Conservation (phyloP, 208 protist genomes). For the Endotrypanum monterogeii region DNA sequence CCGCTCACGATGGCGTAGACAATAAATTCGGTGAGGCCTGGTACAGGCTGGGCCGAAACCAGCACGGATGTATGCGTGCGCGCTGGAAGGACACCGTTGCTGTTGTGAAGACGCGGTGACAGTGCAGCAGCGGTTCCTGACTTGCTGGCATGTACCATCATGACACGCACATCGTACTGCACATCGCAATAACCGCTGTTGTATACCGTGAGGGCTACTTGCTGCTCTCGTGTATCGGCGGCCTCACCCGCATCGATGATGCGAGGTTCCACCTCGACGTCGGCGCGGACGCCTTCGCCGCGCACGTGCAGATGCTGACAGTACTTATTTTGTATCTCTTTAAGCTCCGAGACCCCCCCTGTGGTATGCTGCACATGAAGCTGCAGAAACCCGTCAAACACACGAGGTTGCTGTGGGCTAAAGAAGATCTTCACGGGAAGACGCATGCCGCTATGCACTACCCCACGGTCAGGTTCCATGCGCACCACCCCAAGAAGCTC, state of each 20-base stretch:
- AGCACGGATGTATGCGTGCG: slow-evolving; percentile 87
- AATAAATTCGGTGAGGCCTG: slow-evolving; percentile 72
- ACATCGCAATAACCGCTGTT: slow-evolving; percentile 84
- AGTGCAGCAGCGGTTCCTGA: slow-evolving; percentile 11
- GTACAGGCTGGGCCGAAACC: slow-evolving; percentile 55
- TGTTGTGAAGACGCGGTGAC: slow-evolving; percentile 55
- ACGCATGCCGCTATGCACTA: slow-evolving; percentile 54
- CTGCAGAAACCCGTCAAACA: slow-evolving; percentile 61
- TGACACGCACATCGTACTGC: slow-evolving; percentile 73
- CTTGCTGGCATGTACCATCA: slow-evolving; percentile 13
- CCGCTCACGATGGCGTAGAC: slow-evolving; percentile 77
- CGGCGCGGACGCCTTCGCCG: slow-evolving; percentile 71
- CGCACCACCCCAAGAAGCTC: slow-evolving; percentile 47
- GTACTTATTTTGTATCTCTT: slow-evolving; percentile 24
- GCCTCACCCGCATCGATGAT: slow-evolving; percentile 61
- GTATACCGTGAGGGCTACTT: slow-evolving; percentile 79
- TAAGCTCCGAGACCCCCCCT: background rate
- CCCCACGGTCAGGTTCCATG: slow-evolving; percentile 61
- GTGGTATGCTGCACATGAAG: slow-evolving; percentile 44
- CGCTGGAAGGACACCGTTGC: slow-evolving; percentile 64
- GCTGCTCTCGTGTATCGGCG: slow-evolving; percentile 51
- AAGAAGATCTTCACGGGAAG: slow-evolving; percentile 57
- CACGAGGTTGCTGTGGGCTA: slow-evolving; percentile 46
- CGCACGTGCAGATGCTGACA: slow-evolving; percentile 38
- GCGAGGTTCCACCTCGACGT: slow-evolving; percentile 81